Base-by-base conservation (phyloP, 129 eudicot species). In the Chrysanthemum seticuspe region DNA sequence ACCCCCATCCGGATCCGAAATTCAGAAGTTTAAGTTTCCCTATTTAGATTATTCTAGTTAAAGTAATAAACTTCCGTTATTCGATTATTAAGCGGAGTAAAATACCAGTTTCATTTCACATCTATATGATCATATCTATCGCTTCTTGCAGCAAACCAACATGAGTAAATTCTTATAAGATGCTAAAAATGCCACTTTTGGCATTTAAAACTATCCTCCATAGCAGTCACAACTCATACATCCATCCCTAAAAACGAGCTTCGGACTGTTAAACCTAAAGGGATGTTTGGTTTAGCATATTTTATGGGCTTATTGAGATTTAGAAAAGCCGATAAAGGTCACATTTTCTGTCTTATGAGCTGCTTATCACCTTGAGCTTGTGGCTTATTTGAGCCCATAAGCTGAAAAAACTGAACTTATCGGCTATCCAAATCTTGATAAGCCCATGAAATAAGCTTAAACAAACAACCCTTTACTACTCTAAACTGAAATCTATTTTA, bases 141-240 rank as follows among this genome's bases (percentile, higher is more conserved):
- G 45, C 15, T 44, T 56, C 62, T 55, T 71, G 73, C 62, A 71
- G 13, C 13, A 70, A 62, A 13, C 62, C 64, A 61, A 36, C 67
- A 54, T 10, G 13, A 54, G 25, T 21, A 70, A 51, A 60, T 19
- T 69, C 70, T 68, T 69, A 77, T 29, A 11, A 60, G 19, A 40
- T 69, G 10, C 70, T 47, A 36, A 47, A 21, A 75, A 67, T 45
- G 60, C 58, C 47, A 31, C 25, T 76, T 23, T 65, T 14, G 47
- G 59, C 6, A 48, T 21, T 10, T 48, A 45, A 73, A 73, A 61
- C 59, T 15, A 73, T 73, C 68, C 56, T 73, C 31, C 48, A 16
- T 19, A 58, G 25, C 62, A 52, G 10, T 40, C 47, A 40, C 10
- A 40, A 40, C 10, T 40, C 47, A 40, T 7, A 40, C 47, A 40